phyloP scores from a whole-genome alignment of 177 flowering plant genomes.

The Telopea speciosissima region DNA sequence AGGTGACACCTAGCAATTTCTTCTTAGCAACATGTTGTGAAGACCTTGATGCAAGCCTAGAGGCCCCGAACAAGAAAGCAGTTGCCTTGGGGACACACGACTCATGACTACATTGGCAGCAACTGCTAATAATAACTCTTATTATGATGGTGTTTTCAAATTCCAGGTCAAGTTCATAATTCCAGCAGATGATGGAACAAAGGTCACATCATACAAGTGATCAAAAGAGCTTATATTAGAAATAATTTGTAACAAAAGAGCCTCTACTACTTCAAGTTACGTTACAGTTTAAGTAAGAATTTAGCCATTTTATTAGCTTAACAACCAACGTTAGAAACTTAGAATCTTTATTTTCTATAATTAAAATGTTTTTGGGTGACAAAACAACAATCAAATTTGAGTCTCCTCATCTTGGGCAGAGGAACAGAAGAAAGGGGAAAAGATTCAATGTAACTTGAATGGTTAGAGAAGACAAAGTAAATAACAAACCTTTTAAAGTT shows the following conservation, averaged over 20 bases:
- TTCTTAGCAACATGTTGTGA: no score
- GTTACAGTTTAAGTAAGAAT: neutral
- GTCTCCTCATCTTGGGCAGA: neutral
- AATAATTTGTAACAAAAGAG: neutral
- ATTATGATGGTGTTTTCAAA: no score
- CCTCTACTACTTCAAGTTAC: neutral
- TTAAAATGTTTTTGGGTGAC: no score
- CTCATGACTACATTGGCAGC: neutral
- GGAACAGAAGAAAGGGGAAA: neutral
- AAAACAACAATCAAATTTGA: no score
- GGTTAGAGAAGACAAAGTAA: neutral
- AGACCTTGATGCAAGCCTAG: no score
- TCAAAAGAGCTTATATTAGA: no score
- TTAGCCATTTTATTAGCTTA: no score
- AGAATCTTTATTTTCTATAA: no score
- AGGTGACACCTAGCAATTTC: neutral
- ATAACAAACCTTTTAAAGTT: slow-evolving; percentile 64
- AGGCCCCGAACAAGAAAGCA: no score
- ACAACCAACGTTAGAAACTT: no score
- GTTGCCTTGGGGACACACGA: neutral
- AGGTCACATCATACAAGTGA: neutral
- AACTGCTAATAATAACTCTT: no score
- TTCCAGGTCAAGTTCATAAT: no score
- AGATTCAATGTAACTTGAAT: neutral
- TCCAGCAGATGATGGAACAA: neutral